phyloP scores from a whole-genome alignment of 1,139 yeast genomes.

The Arxiozyma slooffiae region DNA sequence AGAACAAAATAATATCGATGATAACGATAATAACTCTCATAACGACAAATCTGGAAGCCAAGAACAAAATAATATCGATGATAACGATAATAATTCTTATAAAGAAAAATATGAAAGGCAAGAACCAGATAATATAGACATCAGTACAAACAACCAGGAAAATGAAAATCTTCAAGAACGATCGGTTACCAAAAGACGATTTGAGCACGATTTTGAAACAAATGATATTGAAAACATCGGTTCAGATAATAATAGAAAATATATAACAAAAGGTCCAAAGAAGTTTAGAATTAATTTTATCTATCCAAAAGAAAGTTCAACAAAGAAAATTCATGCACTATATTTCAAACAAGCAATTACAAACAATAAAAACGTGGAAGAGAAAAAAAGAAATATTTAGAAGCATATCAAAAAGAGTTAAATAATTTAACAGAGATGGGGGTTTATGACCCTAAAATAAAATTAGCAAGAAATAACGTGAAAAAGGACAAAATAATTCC shows the following conservation, averaged over 20 bases:
- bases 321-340: neutral
- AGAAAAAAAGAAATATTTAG: neutral
- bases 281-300: too few species aligned
- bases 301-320: neutral
- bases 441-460: conserved; percentile 1
- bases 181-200: neutral
- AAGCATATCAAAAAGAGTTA: conserved; percentile 4
- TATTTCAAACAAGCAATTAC: conserved; percentile 4
- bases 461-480: neutral
- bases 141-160: neutral
- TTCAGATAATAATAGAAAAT: neutral
- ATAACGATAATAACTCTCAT: too few species aligned
- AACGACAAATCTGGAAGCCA: too few species aligned
- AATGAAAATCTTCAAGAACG: neutral
- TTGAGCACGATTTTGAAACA: neutral
- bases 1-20: too few species aligned
- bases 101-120: too few species aligned
- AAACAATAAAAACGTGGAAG: neutral
- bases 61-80: too few species aligned
- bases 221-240: neutral
- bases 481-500: neutral
- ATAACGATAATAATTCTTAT: too few species aligned
- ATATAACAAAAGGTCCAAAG: neutral
- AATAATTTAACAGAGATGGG: conserved; percentile 1
- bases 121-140: neutral